Base-by-base conservation (phyloP, 345 rosid species). In the Gossypium bickii region DNA sequence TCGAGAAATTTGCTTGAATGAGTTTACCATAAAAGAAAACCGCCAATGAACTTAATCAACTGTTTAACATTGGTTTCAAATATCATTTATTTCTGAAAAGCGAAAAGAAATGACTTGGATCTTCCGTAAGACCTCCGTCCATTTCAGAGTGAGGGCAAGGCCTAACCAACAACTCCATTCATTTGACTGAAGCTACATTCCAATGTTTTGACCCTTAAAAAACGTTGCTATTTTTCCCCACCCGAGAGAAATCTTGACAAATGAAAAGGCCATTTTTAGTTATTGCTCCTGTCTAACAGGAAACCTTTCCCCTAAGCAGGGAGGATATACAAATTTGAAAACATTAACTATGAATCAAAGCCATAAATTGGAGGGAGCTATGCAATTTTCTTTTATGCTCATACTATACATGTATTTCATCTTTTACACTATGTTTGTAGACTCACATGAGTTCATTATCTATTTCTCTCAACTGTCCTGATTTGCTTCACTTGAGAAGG, bases 401-500 rank as follows among this genome's bases (percentile, higher is more conserved):
- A 3, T 38, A 20, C 12, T 2, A 20, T n/a, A 48, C 63, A 47
- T 34, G 41, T 34, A 34, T 5, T 34, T 34, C 74, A 72, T 51
- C 20, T 70, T 20, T 63, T 6, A 71, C 20, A 41, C 12, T 48
- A 16, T 78, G 3, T 48, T 34, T 29, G 59, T 70, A 56, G 11
- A 17, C 45, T 45, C 29, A 66, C n/a, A 20, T 4, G n/a, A 67
- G 45, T 17, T 16, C 4, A 18, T 51, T 12, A 29, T 17, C 15
- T 27, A 29, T 52, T 43, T 45, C 10, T 27, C 70, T 56, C 57
- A 24, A 27, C 56, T 38, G 15, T 69, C 71, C 29, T 27, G 2
- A 67, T 76, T 53, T 72, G 70, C 58, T 60, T 73, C 17, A 52
- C 60, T 72, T 59, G 71, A 38, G 86, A 60, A 48, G 83, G 74